These are phyloP conservation scores for Lentinula aciculospora DNA, from an alignment of 768 basidiomycete species.

Conservation along the genomic window DNA sequence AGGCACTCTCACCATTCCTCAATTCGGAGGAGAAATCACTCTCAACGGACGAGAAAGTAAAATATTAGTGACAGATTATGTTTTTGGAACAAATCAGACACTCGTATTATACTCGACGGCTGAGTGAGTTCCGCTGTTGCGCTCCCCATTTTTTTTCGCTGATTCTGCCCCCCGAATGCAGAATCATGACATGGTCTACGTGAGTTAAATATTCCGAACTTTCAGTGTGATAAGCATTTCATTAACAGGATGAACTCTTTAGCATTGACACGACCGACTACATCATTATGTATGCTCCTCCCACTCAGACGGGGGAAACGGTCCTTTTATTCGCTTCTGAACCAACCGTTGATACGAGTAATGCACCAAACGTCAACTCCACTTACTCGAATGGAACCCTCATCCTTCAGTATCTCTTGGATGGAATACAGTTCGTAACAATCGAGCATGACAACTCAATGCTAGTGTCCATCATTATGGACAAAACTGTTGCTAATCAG, in stretches of 20 bases:
- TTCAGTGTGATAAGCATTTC: background rate
- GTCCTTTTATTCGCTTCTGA: slow-evolving; percentile 27
- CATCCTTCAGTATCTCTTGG: slow-evolving; percentile 31
- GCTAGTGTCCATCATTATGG: slow-evolving; percentile 31
- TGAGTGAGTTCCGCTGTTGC: slow-evolving; percentile 26
- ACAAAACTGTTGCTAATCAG: slow-evolving; percentile 40
- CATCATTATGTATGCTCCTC: slow-evolving; percentile 35
- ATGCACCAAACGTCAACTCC: slow-evolving; percentile 24
- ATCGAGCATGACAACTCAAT: slow-evolving; percentile 21
- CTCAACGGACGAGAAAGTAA: slow-evolving; percentile 45
- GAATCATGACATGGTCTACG: slow-evolving; percentile 54
- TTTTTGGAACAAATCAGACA: slow-evolving; percentile 29
- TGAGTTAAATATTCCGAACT: slow-evolving; percentile 20
- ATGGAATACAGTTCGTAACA: slow-evolving; percentile 27
- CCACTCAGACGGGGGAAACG: slow-evolving; percentile 39
- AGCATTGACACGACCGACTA: slow-evolving; percentile 38
- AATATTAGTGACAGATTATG: slow-evolving; percentile 42
- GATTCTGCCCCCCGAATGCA: slow-evolving; percentile 12
- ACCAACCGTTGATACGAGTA: slow-evolving; percentile 23
- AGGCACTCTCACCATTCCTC: slow-evolving; percentile 32
- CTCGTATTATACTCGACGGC: slow-evolving; percentile 40
- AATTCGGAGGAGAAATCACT: slow-evolving; percentile 27
- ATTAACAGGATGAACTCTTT: background rate
- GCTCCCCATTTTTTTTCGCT: background rate
- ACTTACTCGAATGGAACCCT: slow-evolving; percentile 29